These are phyloP conservation scores for Acanthamoeba culbertsoni DNA, from an alignment of 208 protist genomes.

Conservation along the genomic window DNA sequence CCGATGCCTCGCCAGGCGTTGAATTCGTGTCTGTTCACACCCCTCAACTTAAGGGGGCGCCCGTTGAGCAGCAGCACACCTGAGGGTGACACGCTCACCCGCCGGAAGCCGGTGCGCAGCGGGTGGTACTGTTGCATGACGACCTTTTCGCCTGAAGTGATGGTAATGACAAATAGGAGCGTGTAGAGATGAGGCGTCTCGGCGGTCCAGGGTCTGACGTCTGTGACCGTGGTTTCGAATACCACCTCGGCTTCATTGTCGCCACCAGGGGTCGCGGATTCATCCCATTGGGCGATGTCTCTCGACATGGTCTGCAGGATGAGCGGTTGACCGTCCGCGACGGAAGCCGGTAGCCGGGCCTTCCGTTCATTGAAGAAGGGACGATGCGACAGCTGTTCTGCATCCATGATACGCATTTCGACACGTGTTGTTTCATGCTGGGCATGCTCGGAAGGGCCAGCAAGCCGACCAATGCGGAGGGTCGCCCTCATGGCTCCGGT, in stretches of 20 bases:
- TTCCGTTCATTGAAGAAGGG: no score
- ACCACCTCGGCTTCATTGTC: background rate
- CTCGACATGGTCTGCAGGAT: no score
- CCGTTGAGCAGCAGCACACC: constrained; percentile 8
- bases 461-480: no score
- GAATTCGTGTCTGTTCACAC: constrained; percentile 55
- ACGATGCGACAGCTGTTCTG: no score
- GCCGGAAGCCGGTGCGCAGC: constrained; percentile 61
- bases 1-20: constrained; percentile 25
- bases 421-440: no score
- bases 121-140: background rate
- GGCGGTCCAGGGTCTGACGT: constrained; percentile 49
- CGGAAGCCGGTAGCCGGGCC: no score
- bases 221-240: background rate
- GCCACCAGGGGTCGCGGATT: background rate
- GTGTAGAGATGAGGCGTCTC: constrained; percentile 68
- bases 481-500: no score
- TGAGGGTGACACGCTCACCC: background rate
- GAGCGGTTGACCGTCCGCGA: no score
- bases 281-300: no score
- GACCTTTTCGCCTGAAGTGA: background rate
- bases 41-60: constrained; percentile 9
- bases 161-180: constrained; percentile 30
- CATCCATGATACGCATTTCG: no score
- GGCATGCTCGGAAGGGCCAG: no score